Evolutionary conservation across 331 rosid genomes (phyloP).

Genomic region (Malus hybrid): DNA sequence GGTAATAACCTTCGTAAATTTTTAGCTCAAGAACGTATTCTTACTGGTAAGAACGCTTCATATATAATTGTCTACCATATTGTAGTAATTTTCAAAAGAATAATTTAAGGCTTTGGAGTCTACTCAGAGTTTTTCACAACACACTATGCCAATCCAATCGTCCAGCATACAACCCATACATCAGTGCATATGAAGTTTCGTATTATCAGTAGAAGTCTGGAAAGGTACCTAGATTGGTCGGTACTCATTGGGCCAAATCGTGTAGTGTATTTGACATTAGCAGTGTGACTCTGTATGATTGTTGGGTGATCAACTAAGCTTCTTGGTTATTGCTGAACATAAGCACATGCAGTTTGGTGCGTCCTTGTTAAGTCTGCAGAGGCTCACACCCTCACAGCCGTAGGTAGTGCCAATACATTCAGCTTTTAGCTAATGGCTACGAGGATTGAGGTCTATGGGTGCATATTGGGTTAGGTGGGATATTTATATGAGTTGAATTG

Average conservation of each 20-base stretch:
- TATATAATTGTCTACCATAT: no score
- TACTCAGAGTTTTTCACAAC: no score
- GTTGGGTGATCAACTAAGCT: conserved; percentile 3
- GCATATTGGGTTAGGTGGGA: background rate
- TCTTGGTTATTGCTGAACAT: background rate
- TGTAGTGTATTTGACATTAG: background rate
- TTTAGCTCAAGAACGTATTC: no score
- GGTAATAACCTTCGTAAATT: no score
- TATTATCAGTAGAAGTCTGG: background rate
- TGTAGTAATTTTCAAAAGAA: no score
- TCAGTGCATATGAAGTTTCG: background rate
- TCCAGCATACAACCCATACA: background rate
- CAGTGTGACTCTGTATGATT: background rate
- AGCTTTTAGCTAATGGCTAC: background rate
- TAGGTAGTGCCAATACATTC: background rate
- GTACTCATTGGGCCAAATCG: background rate
- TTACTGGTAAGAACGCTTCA: no score
- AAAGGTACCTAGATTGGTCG: background rate
- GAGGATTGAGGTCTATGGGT: background rate
- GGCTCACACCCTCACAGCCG: background rate
- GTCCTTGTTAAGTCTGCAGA: conserved; percentile 1
- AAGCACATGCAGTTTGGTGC: conserved; percentile 9
- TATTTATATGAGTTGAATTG: background rate
- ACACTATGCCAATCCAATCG: background rate
- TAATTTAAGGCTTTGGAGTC: no score